Conservation (phyloP, 768 basidiomycete species). For the Favolaschia claudopus region DNA sequence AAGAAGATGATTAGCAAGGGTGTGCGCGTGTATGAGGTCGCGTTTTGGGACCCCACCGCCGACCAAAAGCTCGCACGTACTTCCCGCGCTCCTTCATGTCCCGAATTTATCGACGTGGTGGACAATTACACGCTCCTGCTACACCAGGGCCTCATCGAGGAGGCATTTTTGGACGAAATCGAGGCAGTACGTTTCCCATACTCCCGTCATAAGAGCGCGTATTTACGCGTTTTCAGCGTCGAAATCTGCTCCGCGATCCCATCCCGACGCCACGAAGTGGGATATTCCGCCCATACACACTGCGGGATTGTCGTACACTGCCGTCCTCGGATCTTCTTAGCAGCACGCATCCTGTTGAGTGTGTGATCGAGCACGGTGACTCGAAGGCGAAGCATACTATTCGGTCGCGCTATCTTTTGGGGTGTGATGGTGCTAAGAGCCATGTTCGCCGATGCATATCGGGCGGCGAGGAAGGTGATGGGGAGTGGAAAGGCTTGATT, state of each 20-base stretch:
- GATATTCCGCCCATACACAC: constrained; percentile 19
- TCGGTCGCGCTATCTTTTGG: constrained; percentile 15
- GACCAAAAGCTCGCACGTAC: constrained; percentile 38
- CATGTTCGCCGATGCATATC: constrained; percentile 45
- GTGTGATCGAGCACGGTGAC: constrained; percentile 20
- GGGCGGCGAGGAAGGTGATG: constrained; percentile 24
- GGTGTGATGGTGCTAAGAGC: constrained; percentile 49
- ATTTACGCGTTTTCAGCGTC: constrained; percentile 13
- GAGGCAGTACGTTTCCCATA: constrained; percentile 8
- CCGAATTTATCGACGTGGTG: constrained; percentile 27
- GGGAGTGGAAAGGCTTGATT: constrained; percentile 45
- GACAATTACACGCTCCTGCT: constrained; percentile 27
- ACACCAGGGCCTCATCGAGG: constrained; percentile 28
- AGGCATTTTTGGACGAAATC: constrained; percentile 26
- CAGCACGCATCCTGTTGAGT: constrained; percentile 24
- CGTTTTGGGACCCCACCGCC: constrained; percentile 27
- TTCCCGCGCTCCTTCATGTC: constrained; percentile 17
- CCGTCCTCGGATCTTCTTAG: constrained; percentile 12
- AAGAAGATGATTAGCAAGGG: constrained; percentile 27
- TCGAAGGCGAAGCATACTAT: constrained; percentile 22
- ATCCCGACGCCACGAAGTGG: constrained; percentile 14
- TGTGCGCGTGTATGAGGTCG: constrained; percentile 27
- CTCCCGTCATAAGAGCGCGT: not conserved
- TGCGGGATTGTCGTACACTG: constrained; percentile 19
- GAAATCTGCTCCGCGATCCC: constrained; percentile 18